phyloP scores from a whole-genome alignment of 495 filamentous ascomycete genomes.

The Sphaerosporella brunnea region DNA sequence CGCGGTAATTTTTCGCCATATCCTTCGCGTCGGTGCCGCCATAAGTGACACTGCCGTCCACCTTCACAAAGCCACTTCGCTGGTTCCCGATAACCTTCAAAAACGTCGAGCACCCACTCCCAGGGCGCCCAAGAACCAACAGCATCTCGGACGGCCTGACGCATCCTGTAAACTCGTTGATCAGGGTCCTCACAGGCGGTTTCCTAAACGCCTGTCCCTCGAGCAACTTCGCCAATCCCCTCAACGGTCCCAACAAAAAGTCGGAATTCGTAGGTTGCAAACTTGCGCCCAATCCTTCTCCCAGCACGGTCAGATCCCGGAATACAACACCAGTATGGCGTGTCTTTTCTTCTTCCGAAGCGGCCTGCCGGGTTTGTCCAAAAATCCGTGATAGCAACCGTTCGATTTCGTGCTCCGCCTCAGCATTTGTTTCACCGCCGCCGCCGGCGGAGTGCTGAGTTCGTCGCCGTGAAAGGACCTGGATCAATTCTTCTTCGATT shows the following conservation, averaged over 20 bases:
- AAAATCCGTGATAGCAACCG: conserved; percentile 48
- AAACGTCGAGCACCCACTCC: conserved; percentile 51
- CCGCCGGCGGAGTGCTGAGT: conserved; percentile 26
- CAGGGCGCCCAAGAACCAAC: conserved; percentile 54
- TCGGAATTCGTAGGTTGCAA: conserved; percentile 47
- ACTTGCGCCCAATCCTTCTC: conserved; percentile 46
- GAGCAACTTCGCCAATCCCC: conserved; percentile 35
- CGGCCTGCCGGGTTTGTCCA: conserved; percentile 38
- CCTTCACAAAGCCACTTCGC: conserved; percentile 41
- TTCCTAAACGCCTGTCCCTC: conserved; percentile 28
- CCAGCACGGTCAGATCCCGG: conserved; percentile 48
- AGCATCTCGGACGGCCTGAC: conserved; percentile 36
- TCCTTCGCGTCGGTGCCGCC: conserved; percentile 41
- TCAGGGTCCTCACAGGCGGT: conserved; percentile 40
- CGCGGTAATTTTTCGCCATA: conserved; percentile 49
- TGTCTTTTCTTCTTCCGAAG: conserved; percentile 51
- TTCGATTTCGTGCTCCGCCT: too few relatives aligned
- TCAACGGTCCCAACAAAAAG: conserved; percentile 40
- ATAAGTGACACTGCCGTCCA: conserved; percentile 46
- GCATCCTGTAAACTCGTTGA: conserved; percentile 43
- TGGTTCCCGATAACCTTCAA: conserved; percentile 53
- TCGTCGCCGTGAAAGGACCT: conserved; percentile 34
- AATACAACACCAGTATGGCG: conserved; percentile 43
- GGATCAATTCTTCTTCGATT: conserved; percentile 36
- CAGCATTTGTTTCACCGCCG: too few relatives aligned